Conservation (phyloP, 176 grass and related monocot species). For the Thinopyrum elongatum region DNA sequence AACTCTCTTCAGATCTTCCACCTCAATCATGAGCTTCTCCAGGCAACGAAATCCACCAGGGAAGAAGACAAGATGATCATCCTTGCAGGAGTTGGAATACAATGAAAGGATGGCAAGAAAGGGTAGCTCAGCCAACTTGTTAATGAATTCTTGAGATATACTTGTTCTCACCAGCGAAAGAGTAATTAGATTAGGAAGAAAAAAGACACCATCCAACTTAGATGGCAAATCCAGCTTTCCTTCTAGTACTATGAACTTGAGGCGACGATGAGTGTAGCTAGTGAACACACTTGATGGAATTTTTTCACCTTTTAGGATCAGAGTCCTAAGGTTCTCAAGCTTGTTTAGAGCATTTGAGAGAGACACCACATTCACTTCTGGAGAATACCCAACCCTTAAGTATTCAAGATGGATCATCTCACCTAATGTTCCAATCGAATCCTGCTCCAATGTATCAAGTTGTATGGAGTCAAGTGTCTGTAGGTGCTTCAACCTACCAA, state of each 20-base stretch:
- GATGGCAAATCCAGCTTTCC: conserved; percentile 1
- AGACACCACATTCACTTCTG: no score
- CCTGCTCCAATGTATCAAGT: not conserved
- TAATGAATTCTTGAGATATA: conserved; percentile 12
- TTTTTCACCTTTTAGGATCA: not conserved
- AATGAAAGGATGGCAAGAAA: conserved; percentile 15
- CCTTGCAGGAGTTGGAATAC: not conserved
- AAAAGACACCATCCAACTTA: not conserved
- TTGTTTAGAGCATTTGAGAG: not conserved
- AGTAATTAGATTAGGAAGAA: not conserved
- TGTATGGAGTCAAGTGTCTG: conserved; percentile 25
- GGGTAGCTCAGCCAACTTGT: not conserved
- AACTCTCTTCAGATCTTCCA: not conserved
- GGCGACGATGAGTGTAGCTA: not conserved
- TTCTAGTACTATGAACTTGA: not conserved
- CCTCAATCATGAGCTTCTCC: not conserved
- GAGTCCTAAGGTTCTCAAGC: conserved; percentile 10
- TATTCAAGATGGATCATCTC: no score
- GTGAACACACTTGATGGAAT: conserved; percentile 22
- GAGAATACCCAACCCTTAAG: no score
- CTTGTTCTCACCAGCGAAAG: conserved; percentile 20
- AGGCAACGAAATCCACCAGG: conserved; percentile 18
- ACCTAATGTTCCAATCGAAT: not conserved
- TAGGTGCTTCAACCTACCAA: conserved; percentile 3
- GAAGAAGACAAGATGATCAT: not conserved